A percentile compares a stretch with the other conserved stretches of the same genome.
These are phyloP conservation scores for Fusarium drepaniforme DNA, from an alignment of 2,329 filamentous ascomycete species.

Conservation along the genomic window DNA sequence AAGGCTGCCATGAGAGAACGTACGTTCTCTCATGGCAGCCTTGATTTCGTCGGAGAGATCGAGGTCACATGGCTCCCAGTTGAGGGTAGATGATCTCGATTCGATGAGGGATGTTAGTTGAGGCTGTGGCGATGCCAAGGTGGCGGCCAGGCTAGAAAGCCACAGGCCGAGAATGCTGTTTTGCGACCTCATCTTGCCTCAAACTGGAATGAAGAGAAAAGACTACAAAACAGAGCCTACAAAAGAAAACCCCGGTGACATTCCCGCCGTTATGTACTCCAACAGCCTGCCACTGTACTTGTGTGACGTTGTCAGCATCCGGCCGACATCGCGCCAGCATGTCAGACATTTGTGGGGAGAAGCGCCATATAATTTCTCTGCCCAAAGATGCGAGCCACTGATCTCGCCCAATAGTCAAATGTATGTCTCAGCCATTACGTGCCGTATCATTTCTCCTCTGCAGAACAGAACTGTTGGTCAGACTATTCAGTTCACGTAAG, in stretches of 20 bases:
- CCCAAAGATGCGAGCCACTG: not conserved
- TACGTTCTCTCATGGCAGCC: not conserved
- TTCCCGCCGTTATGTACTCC: not conserved
- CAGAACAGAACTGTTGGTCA: not conserved
- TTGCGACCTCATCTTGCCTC: not conserved
- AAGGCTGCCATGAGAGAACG: too few species aligned
- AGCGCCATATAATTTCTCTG: not conserved
- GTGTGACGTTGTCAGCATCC: not conserved
- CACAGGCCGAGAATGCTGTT: not conserved
- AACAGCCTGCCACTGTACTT: not conserved
- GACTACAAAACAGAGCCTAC: not conserved
- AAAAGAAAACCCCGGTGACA: not conserved
- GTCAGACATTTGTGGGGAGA: slow-evolving; percentile 4
- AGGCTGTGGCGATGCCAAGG: not conserved
- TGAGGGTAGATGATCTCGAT: not conserved
- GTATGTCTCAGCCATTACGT: not conserved
- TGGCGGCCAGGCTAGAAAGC: not conserved
- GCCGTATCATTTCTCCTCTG: not conserved
- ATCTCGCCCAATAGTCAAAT: not conserved
- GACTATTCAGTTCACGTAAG: not conserved
- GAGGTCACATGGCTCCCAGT: not conserved
- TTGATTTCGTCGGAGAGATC: not conserved
- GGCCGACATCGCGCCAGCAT: not conserved
- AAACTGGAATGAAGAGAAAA: not conserved
- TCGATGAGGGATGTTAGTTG: not conserved